Evolutionary conservation across 202 grass and related monocot species (phyloP), one percentile per base, ranked within the genome.

Genomic region (Hordeum pubiflorum): DNA sequence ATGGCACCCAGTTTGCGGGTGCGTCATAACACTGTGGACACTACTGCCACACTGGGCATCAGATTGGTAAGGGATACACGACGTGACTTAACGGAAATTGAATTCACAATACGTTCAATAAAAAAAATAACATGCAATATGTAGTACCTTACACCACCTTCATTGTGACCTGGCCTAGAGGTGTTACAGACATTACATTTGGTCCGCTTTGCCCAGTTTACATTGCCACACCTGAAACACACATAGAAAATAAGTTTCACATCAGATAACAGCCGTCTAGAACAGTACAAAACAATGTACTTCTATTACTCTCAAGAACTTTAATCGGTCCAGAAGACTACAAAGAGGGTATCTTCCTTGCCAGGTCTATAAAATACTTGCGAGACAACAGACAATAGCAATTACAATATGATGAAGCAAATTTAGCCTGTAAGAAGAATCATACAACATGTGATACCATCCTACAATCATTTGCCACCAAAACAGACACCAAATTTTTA

Each of bases 151-250:
- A 91, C 92, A 81, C 90, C 96, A 76, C 96, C 96, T 85, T 98
- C 96, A 87, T 86, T 98, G 59, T 89, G 87, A 59, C 96, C 96
- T 78, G 96, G 92, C 74, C 93, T 95, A 50, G 91, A 93, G 67
- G 92, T 98, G 88, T 98, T 95, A 72, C 95, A 98, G 22, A 95
- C 92, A 85, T 98, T 98, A 76, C 95, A 98, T 74, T 98, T 95
- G 9, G 44, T 85, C 44, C 96, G 90, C 72, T 98, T 98, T 41
- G 96, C 96, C 96, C 96, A 98, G 60, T 98, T 98, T 74, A 98
- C 91, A 40, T 98, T 98, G 41, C 86, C 96, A 79, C 96, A 98
- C 96, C 92, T 98, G 80, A 75, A 86, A 85, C 33, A 60, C 17
- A 82, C n/a, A 84, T 57, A 9, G 44, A 52, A 48, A 57, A 34